These are phyloP conservation scores for Suillus paluster DNA, from an alignment of 768 basidiomycete species.

Conservation along the genomic window DNA sequence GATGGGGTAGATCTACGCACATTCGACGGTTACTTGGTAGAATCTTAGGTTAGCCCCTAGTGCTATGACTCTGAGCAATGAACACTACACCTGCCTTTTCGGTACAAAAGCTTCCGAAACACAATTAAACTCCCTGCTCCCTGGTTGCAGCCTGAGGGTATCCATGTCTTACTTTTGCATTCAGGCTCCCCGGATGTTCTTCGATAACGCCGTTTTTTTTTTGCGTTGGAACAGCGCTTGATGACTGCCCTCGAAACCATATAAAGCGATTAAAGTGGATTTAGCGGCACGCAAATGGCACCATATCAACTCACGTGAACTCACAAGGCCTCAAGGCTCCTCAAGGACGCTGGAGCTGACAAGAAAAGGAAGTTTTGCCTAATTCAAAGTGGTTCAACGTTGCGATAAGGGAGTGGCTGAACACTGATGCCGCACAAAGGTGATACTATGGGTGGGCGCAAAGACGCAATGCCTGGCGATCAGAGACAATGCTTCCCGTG, in stretches of 20 bases:
- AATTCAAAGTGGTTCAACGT: not conserved
- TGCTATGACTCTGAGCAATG: not conserved
- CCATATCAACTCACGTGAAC: not conserved
- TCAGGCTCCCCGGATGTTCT: not conserved
- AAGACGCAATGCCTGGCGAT: not conserved
- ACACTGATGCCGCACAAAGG: not conserved
- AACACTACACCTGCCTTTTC: conserved; percentile 9
- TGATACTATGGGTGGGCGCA: conserved; percentile 4
- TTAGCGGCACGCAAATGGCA: not conserved
- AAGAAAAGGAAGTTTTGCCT: not conserved
- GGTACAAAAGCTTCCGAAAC: not conserved
- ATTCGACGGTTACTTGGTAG: not conserved
- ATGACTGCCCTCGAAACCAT: not conserved
- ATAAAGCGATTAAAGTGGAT: not conserved
- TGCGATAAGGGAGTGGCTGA: too few relatives aligned
- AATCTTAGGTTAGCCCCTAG: not conserved
- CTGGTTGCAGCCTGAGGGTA: not conserved
- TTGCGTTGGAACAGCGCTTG: not conserved
- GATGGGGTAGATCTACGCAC: not conserved
- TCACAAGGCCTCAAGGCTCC: not conserved
- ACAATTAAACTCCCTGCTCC: not conserved
- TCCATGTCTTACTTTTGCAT: not conserved
- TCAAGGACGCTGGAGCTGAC: not conserved
- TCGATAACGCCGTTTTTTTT: not conserved
- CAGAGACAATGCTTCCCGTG: not conserved